These are phyloP conservation scores for Fusarium sp. DNA, from an alignment of 2,329 filamentous ascomycete species.

Conservation along the genomic window DNA sequence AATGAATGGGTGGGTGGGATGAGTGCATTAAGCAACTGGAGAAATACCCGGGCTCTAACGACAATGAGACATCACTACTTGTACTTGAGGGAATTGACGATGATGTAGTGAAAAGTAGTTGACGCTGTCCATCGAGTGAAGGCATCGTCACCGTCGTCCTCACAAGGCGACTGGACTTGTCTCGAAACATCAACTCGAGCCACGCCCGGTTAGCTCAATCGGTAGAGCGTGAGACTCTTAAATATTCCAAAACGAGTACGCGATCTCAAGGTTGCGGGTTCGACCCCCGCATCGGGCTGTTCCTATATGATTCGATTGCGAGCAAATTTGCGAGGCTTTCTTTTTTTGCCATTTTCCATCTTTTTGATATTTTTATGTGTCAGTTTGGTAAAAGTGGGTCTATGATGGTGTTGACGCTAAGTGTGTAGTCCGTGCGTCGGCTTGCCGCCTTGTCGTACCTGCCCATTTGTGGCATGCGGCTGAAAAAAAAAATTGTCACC, in stretches of 20 bases:
- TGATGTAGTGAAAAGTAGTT: not conserved
- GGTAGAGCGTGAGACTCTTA: conserved; percentile 76
- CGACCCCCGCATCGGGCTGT: conserved; percentile 58
- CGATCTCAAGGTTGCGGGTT: conserved; percentile 68
- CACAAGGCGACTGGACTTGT: not conserved
- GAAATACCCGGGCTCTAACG: conserved; percentile 37
- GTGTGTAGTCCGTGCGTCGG: conserved; percentile 13
- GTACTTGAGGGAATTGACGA: not conserved
- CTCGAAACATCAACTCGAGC: conserved; percentile 4
- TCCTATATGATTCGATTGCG: conserved; percentile 24
- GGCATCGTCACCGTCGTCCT: not conserved
- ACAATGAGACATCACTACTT: conserved; percentile 32
- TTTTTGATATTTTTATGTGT: not conserved
- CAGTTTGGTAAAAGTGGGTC: not conserved
- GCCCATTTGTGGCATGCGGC: conserved; percentile 13
- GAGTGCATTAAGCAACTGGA: conserved; percentile 23
- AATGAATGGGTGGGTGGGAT: conserved; percentile 3
- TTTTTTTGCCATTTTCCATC: conserved; percentile 29
- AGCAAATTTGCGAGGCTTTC: conserved; percentile 34
- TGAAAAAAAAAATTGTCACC: conserved; percentile 2
- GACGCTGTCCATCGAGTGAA: not conserved
- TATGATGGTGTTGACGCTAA: not conserved
- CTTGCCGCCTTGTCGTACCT: conserved; percentile 26
- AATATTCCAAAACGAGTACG: not conserved
- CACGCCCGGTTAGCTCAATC: conserved; percentile 47